phyloP scores from a whole-genome alignment of 1,139 yeast genomes.

The Candida albicans region DNA sequence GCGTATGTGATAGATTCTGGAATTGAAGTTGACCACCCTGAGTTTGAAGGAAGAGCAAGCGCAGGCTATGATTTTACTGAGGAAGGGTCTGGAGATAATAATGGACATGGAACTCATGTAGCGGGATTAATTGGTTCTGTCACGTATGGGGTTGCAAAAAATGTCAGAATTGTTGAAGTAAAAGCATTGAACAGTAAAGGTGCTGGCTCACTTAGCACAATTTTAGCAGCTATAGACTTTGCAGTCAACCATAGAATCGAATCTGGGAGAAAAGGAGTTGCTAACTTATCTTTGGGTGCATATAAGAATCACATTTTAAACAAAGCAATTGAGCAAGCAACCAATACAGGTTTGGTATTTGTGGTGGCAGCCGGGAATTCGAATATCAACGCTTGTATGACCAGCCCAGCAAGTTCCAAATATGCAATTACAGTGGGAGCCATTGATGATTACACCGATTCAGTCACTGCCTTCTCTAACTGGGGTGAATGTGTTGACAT shows the following conservation, averaged over 20 bases:
- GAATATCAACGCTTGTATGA: constrained; percentile 70
- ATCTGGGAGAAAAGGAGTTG: constrained; percentile 55
- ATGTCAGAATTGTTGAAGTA: constrained; percentile 61
- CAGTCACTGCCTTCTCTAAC: constrained; percentile 73
- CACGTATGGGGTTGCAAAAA: constrained; percentile 79
- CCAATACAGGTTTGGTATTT: constrained; percentile 66
- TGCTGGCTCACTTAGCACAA: constrained; percentile 65
- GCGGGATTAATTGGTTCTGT: constrained; percentile 85
- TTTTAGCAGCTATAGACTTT: constrained; percentile 69
- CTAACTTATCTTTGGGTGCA: constrained; percentile 81
- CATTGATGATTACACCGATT: constrained; percentile 68
- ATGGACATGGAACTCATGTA: constrained; percentile 87
- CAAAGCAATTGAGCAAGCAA: constrained; percentile 71
- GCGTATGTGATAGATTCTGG: constrained; percentile 89
- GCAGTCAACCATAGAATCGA: constrained; percentile 59
- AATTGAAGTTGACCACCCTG: constrained; percentile 54
- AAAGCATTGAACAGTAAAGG: constrained; percentile 68
- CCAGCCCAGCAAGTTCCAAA: constrained; percentile 77
- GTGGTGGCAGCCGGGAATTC: constrained; percentile 93
- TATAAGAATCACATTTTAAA: constrained; percentile 63
- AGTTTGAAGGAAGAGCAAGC: constrained; percentile 63
- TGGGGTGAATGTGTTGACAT: constrained; percentile 89
- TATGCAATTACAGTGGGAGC: constrained; percentile 85
- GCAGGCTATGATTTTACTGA: constrained; percentile 61
- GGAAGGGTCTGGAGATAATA: constrained; percentile 61